These are phyloP conservation scores for Astrocystis sublimbata DNA, from an alignment of 495 filamentous ascomycete genomes.

Conservation along the genomic window DNA sequence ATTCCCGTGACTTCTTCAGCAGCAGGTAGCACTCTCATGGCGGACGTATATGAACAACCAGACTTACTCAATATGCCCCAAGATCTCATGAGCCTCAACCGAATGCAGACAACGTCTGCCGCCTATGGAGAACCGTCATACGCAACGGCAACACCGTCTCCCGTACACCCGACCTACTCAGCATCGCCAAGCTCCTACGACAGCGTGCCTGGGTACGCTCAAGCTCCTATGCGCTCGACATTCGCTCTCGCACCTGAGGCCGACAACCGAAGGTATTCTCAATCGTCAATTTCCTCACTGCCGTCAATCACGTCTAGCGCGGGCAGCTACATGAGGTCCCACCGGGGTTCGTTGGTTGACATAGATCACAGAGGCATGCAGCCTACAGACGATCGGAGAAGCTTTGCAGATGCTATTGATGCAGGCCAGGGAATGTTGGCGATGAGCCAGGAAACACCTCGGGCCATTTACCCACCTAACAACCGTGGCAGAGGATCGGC, in stretches of 20 bases:
- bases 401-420: conserved; percentile 81
- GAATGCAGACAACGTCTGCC: conserved; percentile 52
- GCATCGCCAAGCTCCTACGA: conserved; percentile 70
- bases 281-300: conserved; percentile 74
- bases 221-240: conserved; percentile 63
- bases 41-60: conserved; percentile 61
- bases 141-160: conserved; percentile 54
- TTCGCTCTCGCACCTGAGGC: conserved; percentile 56
- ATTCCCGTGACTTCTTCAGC: conserved; percentile 70
- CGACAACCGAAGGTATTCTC: conserved; percentile 79
- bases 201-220: conserved; percentile 57
- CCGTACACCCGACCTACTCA: conserved; percentile 65
- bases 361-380: conserved; percentile 56
- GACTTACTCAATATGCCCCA: conserved; percentile 73
- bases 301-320: conserved; percentile 43
- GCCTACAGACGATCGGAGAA: conserved; percentile 61
- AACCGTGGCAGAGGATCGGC: conserved; percentile 64
- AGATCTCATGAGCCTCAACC: conserved; percentile 67
- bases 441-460: conserved; percentile 86
- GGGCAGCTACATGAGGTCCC: conserved; percentile 42
- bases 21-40: conserved; percentile 69
- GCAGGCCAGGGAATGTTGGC: conserved; percentile 85
- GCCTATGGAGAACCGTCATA: conserved; percentile 50
- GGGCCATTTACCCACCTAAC: conserved; percentile 79
- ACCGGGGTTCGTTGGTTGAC: conserved; percentile 64